Conservation (phyloP, 2,329 filamentous ascomycete species). For the Aspergillus sp. region DNA sequence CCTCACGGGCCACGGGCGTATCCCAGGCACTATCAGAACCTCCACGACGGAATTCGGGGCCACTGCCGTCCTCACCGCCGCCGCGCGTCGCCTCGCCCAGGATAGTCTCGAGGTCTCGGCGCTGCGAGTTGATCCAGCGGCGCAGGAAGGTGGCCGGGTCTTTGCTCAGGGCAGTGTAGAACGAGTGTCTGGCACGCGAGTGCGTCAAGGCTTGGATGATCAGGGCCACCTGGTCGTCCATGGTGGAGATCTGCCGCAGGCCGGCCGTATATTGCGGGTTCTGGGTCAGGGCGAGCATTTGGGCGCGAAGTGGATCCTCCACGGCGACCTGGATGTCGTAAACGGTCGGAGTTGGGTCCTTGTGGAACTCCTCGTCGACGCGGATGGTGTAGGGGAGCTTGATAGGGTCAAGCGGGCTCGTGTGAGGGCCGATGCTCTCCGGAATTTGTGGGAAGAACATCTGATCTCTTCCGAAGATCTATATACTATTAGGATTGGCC, state of each 20-base stretch:
- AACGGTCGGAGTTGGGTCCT: slow-evolving; percentile 71
- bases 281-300: slow-evolving; percentile 63
- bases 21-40: slow-evolving; percentile 64
- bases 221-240: slow-evolving; percentile 83
- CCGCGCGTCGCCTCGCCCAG: slow-evolving; percentile 71
- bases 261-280: slow-evolving; percentile 68
- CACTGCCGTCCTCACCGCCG: slow-evolving; percentile 53
- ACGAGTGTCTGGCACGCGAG: slow-evolving; percentile 86
- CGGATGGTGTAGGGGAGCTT: slow-evolving; percentile 89
- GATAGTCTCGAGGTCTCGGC: slow-evolving; percentile 83
- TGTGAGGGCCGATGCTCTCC: slow-evolving; percentile 74
- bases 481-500: slow-evolving; percentile 10
- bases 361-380: slow-evolving; percentile 80
- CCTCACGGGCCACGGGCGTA: slow-evolving; percentile 59
- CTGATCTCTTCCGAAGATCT: slow-evolving; percentile 72
- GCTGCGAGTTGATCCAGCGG: slow-evolving; percentile 88
- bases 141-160: slow-evolving; percentile 82
- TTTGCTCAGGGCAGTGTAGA: slow-evolving; percentile 73
- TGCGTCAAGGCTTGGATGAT: slow-evolving; percentile 79
- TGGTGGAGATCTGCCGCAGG: slow-evolving; percentile 69
- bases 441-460: slow-evolving; percentile 84
- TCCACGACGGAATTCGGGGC: slow-evolving; percentile 44
- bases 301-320: slow-evolving; percentile 74
- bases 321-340: slow-evolving; percentile 86
- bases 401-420: slow-evolving; percentile 75